These are phyloP conservation scores for Venturia pyrina DNA, from an alignment of 2,329 filamentous ascomycete genomes.

Conservation along the genomic window DNA sequence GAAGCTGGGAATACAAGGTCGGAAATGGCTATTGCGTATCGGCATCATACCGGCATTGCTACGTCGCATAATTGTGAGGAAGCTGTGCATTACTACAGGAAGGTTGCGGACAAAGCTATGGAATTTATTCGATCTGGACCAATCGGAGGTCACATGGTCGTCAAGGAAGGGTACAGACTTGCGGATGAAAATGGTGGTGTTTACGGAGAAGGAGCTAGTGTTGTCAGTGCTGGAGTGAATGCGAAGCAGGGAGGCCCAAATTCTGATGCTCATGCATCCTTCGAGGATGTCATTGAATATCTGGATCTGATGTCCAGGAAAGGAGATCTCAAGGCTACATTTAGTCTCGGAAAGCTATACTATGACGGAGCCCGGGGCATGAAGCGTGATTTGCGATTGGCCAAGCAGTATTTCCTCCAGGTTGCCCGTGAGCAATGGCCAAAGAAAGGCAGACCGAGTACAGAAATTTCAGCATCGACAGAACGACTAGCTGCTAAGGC, in stretches of 20 bases:
- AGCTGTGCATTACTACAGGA: slow-evolving; percentile 81
- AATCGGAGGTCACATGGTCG: slow-evolving; percentile 72
- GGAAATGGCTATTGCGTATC: slow-evolving; percentile 87
- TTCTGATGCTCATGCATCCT: slow-evolving; percentile 72
- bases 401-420: slow-evolving; percentile 70
- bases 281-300: slow-evolving; percentile 93
- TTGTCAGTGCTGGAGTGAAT: slow-evolving; percentile 74
- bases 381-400: slow-evolving; percentile 60
- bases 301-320: slow-evolving; percentile 83
- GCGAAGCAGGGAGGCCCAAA: slow-evolving; percentile 63
- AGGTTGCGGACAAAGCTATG: slow-evolving; percentile 87
- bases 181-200: slow-evolving; percentile 86
- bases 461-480: slow-evolving; percentile 58
- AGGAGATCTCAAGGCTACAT: slow-evolving; percentile 78
- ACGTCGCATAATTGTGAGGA: slow-evolving; percentile 77
- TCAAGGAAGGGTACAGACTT: slow-evolving; percentile 70
- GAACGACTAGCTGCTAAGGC: slow-evolving; percentile 75
- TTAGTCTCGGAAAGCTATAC: slow-evolving; percentile 74
- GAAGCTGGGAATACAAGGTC: slow-evolving; percentile 71
- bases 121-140: slow-evolving; percentile 80
- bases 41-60: slow-evolving; percentile 76
- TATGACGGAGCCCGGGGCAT: slow-evolving; percentile 77
- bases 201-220: slow-evolving; percentile 91
- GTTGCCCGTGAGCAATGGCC: slow-evolving; percentile 77
- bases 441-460: slow-evolving; percentile 62